Evolutionary conservation across 805 yeast genomes (phyloP), one percentile per base, ranked within the genome.

Genomic region (Spathaspora boniae): DNA sequence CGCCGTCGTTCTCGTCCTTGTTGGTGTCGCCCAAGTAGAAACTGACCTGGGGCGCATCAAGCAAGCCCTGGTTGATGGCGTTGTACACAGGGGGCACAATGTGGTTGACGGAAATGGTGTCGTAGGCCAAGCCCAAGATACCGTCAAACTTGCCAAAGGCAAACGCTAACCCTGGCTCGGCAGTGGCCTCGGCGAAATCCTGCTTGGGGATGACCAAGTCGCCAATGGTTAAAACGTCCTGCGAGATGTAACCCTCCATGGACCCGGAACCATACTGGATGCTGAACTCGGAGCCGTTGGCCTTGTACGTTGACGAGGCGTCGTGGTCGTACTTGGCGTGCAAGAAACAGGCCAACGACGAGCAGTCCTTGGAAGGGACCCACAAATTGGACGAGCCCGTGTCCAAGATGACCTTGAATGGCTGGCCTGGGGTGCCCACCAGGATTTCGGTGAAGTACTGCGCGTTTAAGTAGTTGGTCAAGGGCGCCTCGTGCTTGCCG

Each of bases 111-210:
- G 97, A 77, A 49, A 93, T 88, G 36, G 96, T 72, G 65, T 86
- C 86, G 66, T 91, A 93, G 46, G 86, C 98, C 49, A 93, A 77
- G 47, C 98, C 98, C 45, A 93, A 71, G 48, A 93, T 89, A 68
- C 98, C 98, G 60, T 93, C 98, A 60, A 93, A 93, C 68, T 93
- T 91, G 63, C 96, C 98, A 65, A 93, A 93, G 34, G 98, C 98
- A 68, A 93, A 93, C 0, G 97, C 93, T 48, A 93, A 76, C 38
- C 98, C 98, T 28, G 98, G 98, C 72, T 93, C 98, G 51, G 78
- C 77, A 40, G 98, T 93, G 45, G 96, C 91, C 73, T 93, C 98
- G 42, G 95, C 98, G 58, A 93, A 93, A 59, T 82, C 95, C 70
- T 91, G 98, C 46, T 82, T 68, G 47, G 88, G 83, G 55, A 93